Evolutionary conservation across 1,284 basidiomycete genomes (phyloP), one percentile per base, ranked within the genome.

Genomic region (Singerocomus inundabilis): DNA sequence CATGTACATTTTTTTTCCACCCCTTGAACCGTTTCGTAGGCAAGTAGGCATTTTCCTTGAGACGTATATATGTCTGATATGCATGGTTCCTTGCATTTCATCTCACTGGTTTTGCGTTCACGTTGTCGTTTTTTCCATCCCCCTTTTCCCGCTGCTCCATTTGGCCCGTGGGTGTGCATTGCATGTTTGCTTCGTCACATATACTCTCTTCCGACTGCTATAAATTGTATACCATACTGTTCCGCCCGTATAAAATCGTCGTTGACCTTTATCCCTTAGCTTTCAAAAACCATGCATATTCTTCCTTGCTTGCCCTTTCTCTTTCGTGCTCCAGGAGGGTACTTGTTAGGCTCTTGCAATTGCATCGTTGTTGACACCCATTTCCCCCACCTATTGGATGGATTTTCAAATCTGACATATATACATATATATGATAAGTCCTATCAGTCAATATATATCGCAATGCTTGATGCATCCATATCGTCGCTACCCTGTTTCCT

Each of bases 141-240:
- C 5, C 28, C 15, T 38, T 42, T 10, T 29, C 16, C 37, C 29
- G 3, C 52, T 58, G 44, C 42, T 53, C 46, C 48, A 32, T 41
- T 45, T 31, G 38, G 48, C 53, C 28, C 39, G 49, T 49, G 44
- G 40, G 42, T 42, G 43, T 43, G 45, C 39, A 41, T 32, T 21
- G 26, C 58, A 52, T 42, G 49, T 44, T 35, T 30, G 46, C 46
- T 38, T 53, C 42, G 29, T 45, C 49, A 40, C 38, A 41, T 42
- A 44, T 45, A 30, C 32, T 37, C 13, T 29, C 29, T n/a, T n/a
- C n/a, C 29, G 41, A 34, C 49, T 44, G 50, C 49, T 64, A 56
- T 50, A 57, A 59, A 30, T 42, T 63, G 61, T 63, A 67, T 64
- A 64, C 65, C 57, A 57, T 63, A 66, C 60, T 44, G 43, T 53